Conservation (phyloP, 1,284 basidiomycete genomes). For the Violaceomyces palustris region DNA sequence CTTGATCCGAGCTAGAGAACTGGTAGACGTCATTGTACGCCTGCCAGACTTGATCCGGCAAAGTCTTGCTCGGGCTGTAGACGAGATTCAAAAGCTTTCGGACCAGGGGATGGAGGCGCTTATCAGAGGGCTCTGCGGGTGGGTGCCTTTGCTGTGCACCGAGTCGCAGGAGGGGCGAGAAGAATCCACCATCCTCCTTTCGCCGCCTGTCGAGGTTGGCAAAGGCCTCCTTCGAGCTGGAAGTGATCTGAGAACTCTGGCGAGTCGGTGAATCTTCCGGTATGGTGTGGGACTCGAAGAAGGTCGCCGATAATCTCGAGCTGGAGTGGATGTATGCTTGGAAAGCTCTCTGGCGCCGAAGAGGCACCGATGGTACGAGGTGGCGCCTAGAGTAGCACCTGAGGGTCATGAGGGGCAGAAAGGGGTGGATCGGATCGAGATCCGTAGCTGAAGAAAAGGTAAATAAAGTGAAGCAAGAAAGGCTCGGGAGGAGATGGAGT, state of each 20-base stretch:
- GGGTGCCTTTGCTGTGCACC: background rate
- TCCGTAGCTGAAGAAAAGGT: too few relatives aligned
- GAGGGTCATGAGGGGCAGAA: background rate
- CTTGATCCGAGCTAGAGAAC: constrained; percentile 3
- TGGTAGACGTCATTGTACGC: constrained; percentile 29
- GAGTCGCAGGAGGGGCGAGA: constrained; percentile 12
- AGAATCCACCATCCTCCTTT: constrained; percentile 5
- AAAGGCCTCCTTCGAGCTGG: background rate
- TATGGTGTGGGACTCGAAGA: constrained; percentile 1
- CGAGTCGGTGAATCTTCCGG: constrained; percentile 1
- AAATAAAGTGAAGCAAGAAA: too few relatives aligned
- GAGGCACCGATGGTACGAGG: too few relatives aligned
- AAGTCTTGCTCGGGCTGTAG: constrained; percentile 19
- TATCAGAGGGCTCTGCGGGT: constrained; percentile 8
- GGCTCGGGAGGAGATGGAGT: too few relatives aligned
- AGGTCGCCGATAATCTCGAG: background rate
- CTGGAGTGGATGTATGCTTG: background rate
- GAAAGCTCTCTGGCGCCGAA: too few relatives aligned
- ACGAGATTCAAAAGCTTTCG: constrained; percentile 26
- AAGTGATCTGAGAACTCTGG: background rate
- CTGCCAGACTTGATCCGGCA: constrained; percentile 30
- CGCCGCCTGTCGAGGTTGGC: background rate
- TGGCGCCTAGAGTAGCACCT: constrained; percentile 24
- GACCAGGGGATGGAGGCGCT: constrained; percentile 21
- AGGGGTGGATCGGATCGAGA: too few relatives aligned